Conservation (phyloP, 75 land plant genomes). For the Picea glauca region DNA sequence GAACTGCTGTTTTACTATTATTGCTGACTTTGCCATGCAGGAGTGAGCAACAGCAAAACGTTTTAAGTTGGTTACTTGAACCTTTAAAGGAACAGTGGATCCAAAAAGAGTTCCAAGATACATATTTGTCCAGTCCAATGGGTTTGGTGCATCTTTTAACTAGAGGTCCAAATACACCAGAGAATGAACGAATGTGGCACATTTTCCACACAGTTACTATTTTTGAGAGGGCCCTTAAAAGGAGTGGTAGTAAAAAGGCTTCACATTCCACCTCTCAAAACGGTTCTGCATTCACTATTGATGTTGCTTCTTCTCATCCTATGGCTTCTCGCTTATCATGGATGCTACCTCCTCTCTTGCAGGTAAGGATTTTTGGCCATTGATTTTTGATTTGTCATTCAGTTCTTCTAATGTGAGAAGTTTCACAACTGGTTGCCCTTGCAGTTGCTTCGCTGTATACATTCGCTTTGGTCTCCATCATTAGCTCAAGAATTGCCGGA, state of each 20-base stretch:
- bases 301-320: constrained; percentile 47
- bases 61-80: constrained; percentile 87
- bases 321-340: constrained; percentile 78
- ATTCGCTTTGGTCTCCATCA: constrained; percentile 80
- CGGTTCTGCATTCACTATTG: constrained; percentile 16
- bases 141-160: constrained; percentile 57
- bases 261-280: constrained; percentile 20
- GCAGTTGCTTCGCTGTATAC: constrained; percentile 87
- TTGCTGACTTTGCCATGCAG: constrained; percentile 25
- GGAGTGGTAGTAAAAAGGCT: constrained; percentile 62
- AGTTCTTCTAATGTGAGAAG: neutral
- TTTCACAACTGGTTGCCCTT: constrained; percentile 11
- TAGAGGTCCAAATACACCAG: constrained; percentile 16
- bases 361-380: constrained; percentile 38
- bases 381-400: constrained; percentile 3
- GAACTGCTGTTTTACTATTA: neutral
- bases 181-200: constrained; percentile 78
- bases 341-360: constrained; percentile 91
- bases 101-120: constrained; percentile 72
- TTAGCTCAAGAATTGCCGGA: constrained; percentile 47
- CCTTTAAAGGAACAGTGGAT: constrained; percentile 83
- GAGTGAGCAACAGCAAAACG: constrained; percentile 72
- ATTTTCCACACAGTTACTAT: constrained; percentile 89
- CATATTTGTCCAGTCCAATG: constrained; percentile 58
- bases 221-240: constrained; percentile 90